phyloP scores from a whole-genome alignment of 148 eudicot species.

The Chenopodium suecicum region DNA sequence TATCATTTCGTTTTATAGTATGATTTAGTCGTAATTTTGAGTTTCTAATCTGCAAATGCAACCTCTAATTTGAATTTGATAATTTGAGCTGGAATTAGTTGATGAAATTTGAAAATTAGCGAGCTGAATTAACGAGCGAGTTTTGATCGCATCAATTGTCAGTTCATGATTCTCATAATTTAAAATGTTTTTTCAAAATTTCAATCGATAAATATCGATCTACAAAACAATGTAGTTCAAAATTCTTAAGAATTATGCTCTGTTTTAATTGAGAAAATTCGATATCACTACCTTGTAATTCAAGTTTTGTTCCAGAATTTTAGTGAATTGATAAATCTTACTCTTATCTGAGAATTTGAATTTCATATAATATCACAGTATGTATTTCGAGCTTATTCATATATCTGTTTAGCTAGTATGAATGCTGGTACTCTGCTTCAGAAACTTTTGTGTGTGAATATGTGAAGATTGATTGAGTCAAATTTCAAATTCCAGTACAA shows the following conservation, averaged over 20 bases:
- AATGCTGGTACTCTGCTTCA: not conserved
- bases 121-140: not conserved
- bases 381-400: not conserved
- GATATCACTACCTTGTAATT: not conserved
- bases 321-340: not conserved
- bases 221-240: not conserved
- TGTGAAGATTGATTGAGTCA: not conserved
- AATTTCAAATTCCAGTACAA: not conserved
- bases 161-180: not conserved
- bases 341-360: not conserved
- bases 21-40: not conserved
- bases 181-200: not conserved
- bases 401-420: not conserved
- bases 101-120: not conserved
- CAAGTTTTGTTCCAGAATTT: not conserved
- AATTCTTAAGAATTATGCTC: not conserved
- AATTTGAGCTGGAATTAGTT: slow-evolving; percentile 1
- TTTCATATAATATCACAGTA: not conserved
- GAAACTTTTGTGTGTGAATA: not conserved
- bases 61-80: not conserved
- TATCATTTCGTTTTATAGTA: not conserved
- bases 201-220: not conserved
- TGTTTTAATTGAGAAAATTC: slow-evolving; percentile 6
- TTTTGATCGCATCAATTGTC: not conserved
- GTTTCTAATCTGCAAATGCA: not conserved